Evolutionary conservation across 1,284 basidiomycete species (phyloP), one percentile per base, ranked within the genome.

Genomic region (Moesziomyces aphidis): DNA sequence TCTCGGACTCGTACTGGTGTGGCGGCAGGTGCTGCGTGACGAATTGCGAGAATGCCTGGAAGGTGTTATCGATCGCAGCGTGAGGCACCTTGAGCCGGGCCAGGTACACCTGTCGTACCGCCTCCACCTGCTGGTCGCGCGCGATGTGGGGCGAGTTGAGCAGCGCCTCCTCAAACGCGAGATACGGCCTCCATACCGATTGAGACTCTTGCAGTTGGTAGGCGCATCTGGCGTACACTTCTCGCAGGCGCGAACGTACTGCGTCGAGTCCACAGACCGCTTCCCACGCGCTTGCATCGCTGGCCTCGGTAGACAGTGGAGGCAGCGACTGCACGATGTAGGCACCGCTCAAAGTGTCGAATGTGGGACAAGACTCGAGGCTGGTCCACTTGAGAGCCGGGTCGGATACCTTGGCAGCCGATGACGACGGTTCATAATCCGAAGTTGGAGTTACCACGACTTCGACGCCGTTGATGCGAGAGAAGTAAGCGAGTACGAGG

Each of bases 21-120:
- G 79, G 53, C 2, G 78, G 76, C 26, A 79, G 50, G 55, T 76
- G 50, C 5, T 61, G 44, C 0, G 75, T 76, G 39, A 83, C 76
- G 51, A 81, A 83, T 36, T 52, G 57, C 11, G 81, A 79, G 48
- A 76, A 80, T 9, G 49, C 53, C 46, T 81, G 76, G 44, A 80
- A 81, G 0, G 78, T 81, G 10, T 58, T 52, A 21, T 77, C 72
- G 49, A 81, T 61, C 17, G 45, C 57, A 45, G 58, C 51, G 42
- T 81, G 78, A 0, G 80, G 78, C 1, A 79, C 71, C n/a, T 59
- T 62, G 0, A 83, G 59, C 4, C 78, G 48, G 0, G 80, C 78
- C 13, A 80, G 50, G 39, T 70, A 83, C 15, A 76, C 61, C 5
- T 81, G 76, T 15, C 72, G 61, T 4, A 79, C 50, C 7, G 61